Conservation (phyloP, 2,329 filamentous ascomycete genomes). For the Helicocarpus griseus region DNA sequence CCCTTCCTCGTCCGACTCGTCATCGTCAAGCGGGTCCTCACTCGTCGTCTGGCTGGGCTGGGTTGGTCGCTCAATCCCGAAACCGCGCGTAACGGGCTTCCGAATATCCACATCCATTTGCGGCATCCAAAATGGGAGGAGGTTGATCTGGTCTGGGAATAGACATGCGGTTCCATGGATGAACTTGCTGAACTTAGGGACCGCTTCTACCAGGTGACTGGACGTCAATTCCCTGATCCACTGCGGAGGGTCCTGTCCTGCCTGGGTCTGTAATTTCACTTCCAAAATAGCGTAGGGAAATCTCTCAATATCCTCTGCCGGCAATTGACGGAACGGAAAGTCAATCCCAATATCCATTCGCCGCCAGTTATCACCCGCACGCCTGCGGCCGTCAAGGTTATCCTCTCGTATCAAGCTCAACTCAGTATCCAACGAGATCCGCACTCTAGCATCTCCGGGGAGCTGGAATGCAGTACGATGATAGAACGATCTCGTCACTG, state of each 20-base stretch:
- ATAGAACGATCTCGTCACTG: constrained; percentile 93
- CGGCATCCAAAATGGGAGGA: constrained; percentile 94
- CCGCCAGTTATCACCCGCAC: constrained; percentile 84
- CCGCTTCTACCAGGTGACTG: constrained; percentile 94
- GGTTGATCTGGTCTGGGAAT: constrained; percentile 76
- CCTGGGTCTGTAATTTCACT: constrained; percentile 94
- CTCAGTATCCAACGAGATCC: constrained; percentile 94
- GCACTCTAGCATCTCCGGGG: constrained; percentile 87
- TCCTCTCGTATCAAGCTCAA: constrained; percentile 92
- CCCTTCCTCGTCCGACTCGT: constrained; percentile 59
- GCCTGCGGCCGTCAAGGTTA: constrained; percentile 69
- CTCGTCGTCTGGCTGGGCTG: constrained; percentile 68
- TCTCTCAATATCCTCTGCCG: constrained; percentile 70
- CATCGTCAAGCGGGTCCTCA: constrained; percentile 64
- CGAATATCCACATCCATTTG: constrained; percentile 98
- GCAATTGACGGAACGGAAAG: constrained; percentile 83
- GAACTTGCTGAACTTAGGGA: constrained; percentile 98
- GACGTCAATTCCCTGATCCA: constrained; percentile 92
- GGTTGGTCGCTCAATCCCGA: constrained; percentile 76
- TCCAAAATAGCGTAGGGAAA: constrained; percentile 96
- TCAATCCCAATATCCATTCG: constrained; percentile 97
- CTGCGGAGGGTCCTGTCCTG: constrained; percentile 86
- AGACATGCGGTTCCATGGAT: constrained; percentile 88
- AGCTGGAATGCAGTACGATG: constrained; percentile 97
- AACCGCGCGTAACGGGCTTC: constrained; percentile 78